phyloP scores from a whole-genome alignment of 805 yeast genomes.

The Schwanniomyces pseudopolymorphus region DNA sequence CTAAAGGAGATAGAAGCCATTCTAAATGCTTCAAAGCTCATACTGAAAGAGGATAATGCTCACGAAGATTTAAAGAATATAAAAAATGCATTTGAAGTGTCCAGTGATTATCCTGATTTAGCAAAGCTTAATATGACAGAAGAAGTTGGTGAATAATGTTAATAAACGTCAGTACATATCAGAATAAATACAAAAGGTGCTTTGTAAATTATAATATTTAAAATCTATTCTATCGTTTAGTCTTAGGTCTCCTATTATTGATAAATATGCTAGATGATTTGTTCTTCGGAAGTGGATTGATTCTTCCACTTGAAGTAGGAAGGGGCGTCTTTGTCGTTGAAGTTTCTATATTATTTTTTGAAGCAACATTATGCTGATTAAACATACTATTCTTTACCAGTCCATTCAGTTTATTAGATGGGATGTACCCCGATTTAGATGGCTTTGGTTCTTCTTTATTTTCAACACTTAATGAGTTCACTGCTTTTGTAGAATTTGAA shows the following conservation, averaged over 20 bases:
- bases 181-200: too few relatives aligned
- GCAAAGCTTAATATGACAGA: too few relatives aligned
- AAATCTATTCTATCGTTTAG: constrained; percentile 1
- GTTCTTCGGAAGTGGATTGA: constrained; percentile 4
- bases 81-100: neutral
- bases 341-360: neutral
- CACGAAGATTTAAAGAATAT: constrained; percentile 3
- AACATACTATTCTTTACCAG: neutral
- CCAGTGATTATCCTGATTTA: neutral
- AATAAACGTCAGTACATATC: neutral
- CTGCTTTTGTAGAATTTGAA: neutral
- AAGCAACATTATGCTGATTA: neutral
- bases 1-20: constrained; percentile 24
- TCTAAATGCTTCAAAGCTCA: constrained; percentile 9
- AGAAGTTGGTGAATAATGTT: too few relatives aligned
- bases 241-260: constrained; percentile 8
- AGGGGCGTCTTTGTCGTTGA: neutral
- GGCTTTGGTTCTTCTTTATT: neutral
- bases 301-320: constrained; percentile 6
- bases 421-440: constrained; percentile 1
- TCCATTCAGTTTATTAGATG: neutral
- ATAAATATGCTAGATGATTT: constrained; percentile 14
- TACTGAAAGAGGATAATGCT: constrained; percentile 6
- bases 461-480: too few relatives aligned
- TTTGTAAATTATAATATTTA: neutral